Evolutionary conservation across 2,329 filamentous ascomycete species (phyloP), one percentile per base, ranked within the genome.

Genomic region (Trichoderma cornu-damae): DNA sequence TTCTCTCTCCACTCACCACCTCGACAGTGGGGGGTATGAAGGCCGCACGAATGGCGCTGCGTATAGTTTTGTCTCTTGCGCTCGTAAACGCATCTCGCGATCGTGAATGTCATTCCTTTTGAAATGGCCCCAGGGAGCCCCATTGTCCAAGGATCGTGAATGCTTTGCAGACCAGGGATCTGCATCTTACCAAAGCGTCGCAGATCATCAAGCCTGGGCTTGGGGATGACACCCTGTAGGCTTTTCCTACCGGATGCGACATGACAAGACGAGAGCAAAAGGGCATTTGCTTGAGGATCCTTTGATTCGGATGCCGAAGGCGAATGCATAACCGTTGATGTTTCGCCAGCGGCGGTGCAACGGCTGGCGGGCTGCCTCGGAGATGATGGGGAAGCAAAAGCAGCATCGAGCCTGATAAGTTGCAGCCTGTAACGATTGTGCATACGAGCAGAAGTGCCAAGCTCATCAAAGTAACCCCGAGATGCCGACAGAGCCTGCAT

Each of bases 101-200:
- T 44, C 40, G 14, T 28, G 6, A 28, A 35, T 6, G 38, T 22
- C 30, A 44, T 35, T 44, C n/a, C 38, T 37, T 35, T 24, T 34
- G 20, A 37, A 44, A 34, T 24, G 28, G 14, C 40, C 40, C 51
- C 34, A 54, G 28, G 50, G 32, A 20, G 40, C 30, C 51, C 51
- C 51, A 35, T 46, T 46, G 30, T 46, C 28, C 37, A 57, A 48
- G 54, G 54, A 40, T 49, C n/a, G 20, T 26, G 32, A 40, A 59
- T 51, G 58, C 44, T 59, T 59, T 59, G 51, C 58, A 59, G 58
- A 37, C 52, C 37, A 30, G 47, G 53, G 58, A 59, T 57, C 44
- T 59, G 53, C 58, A 57, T 40, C 46, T 59, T 48, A 37, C 32
- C 53, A 50, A 46, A 57, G 58, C 58, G 46, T 46, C 28, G 58